phyloP scores from a whole-genome alignment of 1,284 basidiomycete species.

The Melampsora larici-populina region DNA sequence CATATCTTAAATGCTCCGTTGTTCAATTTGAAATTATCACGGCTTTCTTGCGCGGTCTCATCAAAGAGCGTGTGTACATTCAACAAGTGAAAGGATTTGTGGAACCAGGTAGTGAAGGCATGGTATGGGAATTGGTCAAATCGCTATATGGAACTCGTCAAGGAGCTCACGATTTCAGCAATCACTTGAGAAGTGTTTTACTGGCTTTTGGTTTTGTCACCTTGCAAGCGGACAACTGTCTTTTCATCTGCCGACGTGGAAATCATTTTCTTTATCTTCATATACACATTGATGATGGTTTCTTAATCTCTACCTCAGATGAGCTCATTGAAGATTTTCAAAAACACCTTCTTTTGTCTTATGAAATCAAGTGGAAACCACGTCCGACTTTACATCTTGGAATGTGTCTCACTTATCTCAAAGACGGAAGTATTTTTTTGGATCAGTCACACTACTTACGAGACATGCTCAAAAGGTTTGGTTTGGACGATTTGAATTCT shows the following conservation, averaged over 20 bases:
- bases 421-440: not conserved
- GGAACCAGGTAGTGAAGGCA: not conserved
- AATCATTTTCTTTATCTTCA: not conserved
- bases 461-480: not conserved
- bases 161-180: not conserved
- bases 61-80: not conserved
- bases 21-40: not conserved
- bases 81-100: not conserved
- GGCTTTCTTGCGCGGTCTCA: not conserved
- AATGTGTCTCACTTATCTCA: not conserved
- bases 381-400: slow-evolving; percentile 1
- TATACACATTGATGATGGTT: not conserved
- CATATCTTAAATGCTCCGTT: not conserved
- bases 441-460: not conserved
- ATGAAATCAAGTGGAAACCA: not conserved
- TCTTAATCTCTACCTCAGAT: not conserved
- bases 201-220: not conserved
- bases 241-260: not conserved
- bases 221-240: not conserved
- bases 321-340: not conserved
- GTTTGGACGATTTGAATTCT: not conserved
- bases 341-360: not conserved
- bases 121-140: slow-evolving; percentile 3
- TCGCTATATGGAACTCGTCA: slow-evolving; percentile 8
- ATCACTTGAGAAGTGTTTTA: not conserved